Conservation (phyloP, 768 basidiomycete species). For the Dentipellis sp. region DNA sequence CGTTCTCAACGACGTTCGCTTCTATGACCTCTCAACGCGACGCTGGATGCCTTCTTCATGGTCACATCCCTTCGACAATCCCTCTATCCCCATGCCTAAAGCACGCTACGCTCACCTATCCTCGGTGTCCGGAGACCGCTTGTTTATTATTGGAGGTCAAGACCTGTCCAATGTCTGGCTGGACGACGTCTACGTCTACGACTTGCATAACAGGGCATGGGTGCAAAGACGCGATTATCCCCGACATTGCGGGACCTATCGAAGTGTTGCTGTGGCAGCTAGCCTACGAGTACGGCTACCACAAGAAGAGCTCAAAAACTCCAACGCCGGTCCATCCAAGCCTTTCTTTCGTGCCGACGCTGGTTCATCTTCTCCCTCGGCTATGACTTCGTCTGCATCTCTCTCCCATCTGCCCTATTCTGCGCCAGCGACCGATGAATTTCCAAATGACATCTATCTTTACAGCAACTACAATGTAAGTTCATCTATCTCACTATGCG, state of each 20-base stretch:
- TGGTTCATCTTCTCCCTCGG: conserved; percentile 26
- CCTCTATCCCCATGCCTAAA: conserved; percentile 55
- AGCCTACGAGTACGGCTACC: conserved; percentile 56
- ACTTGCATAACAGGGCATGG: conserved; percentile 68
- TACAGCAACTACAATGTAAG: conserved; percentile 96
- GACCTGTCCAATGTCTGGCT: conserved; percentile 91
- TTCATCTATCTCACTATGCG: conserved; percentile 9
- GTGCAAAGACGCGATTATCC: conserved; percentile 73
- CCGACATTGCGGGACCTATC: conserved; percentile 94
- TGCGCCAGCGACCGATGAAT: conserved; percentile 56
- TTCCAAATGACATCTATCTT: conserved; percentile 79
- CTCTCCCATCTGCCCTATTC: conserved; percentile 74
- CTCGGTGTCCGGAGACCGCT: conserved; percentile 70
- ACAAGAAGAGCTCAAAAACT: conserved; percentile 45
- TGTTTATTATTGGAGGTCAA: conserved; percentile 93
- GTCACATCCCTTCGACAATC: conserved; percentile 21
- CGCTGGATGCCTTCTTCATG: conserved; percentile 58
- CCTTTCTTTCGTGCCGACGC: conserved; percentile 45
- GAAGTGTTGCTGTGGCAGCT: conserved; percentile 82
- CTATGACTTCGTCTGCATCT: conserved; percentile 48
- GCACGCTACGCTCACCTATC: conserved; percentile 94
- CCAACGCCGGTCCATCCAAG: conserved; percentile 45
- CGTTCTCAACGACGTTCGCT: conserved; percentile 88
- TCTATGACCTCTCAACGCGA: conserved; percentile 67
- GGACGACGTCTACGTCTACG: conserved; percentile 87